Conservation (phyloP, 2,329 filamentous ascomycete genomes). For the Sporothrix brasiliensis region DNA sequence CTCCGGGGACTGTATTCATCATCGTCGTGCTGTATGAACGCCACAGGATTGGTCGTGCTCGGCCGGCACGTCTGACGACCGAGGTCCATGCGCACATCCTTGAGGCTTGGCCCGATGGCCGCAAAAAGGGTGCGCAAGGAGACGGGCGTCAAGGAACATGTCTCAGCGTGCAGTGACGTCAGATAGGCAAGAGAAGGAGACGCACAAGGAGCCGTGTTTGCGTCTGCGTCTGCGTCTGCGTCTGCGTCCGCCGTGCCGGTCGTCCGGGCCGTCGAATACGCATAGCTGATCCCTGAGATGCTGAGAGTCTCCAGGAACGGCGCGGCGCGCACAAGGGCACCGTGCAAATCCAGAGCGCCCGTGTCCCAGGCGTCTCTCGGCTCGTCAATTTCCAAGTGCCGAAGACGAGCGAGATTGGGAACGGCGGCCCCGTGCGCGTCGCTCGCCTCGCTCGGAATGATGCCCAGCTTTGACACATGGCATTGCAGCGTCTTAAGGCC, state of each 20-base stretch:
- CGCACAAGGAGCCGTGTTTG: too few species aligned
- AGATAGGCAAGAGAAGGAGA: not conserved
- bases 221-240: too few species aligned
- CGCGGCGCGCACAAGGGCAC: not conserved
- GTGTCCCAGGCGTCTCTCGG: not conserved
- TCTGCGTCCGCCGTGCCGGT: too few species aligned
- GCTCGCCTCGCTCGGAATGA: not conserved
- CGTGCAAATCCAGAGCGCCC: not conserved
- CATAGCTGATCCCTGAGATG: accelerated
- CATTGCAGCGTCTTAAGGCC: not conserved
- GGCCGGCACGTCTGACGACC: not conserved
- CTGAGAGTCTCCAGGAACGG: not conserved
- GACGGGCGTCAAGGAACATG: not conserved
- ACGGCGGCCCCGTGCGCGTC: not conserved
- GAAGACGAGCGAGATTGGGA: not conserved
- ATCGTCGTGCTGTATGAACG: too few species aligned
- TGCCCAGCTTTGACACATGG: not conserved
- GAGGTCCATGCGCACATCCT: not conserved
- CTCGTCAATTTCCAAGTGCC: not conserved
- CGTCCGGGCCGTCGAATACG: not conserved
- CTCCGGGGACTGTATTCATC: too few species aligned
- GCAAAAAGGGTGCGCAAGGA: not conserved
- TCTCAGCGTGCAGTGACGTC: not conserved
- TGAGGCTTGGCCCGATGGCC: not conserved
- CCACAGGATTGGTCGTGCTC: too few species aligned